phyloP scores from a whole-genome alignment of 2,329 filamentous ascomycete genomes.

The Paraphoma chrysanthemicola region DNA sequence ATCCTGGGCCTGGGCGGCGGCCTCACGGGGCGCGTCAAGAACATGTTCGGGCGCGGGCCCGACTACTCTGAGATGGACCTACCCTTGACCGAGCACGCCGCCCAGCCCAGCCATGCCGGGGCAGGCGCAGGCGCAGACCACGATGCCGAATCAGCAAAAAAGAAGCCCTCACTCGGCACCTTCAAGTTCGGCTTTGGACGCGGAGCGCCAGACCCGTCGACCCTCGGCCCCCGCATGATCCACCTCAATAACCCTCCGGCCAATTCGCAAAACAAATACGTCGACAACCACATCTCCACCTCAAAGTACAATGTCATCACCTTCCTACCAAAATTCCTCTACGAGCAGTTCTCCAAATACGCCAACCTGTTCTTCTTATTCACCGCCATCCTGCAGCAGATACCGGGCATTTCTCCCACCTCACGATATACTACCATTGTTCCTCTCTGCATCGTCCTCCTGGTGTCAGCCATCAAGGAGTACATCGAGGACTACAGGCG shows the following conservation, averaged over 20 bases:
- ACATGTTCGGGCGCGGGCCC: constrained; percentile 83
- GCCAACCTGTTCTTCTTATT: constrained; percentile 99
- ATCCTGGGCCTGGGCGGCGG: constrained; percentile 87
- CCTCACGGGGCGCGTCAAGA: constrained; percentile 85
- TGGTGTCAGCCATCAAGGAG: constrained; percentile 97
- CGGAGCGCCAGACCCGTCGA: constrained; percentile 85
- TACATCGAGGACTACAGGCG: constrained; percentile 91
- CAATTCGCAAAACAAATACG: constrained; percentile 86
- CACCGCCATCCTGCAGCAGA: constrained; percentile 92
- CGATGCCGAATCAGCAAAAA: constrained; percentile 39
- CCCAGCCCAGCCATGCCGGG: constrained; percentile 51
- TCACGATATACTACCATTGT: constrained; percentile 96
- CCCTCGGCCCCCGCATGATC: constrained; percentile 89
- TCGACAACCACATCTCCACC: constrained; percentile 96
- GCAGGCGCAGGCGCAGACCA: constrained; percentile 52
- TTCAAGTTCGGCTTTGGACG: constrained; percentile 94
- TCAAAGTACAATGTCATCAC: constrained; percentile 95
- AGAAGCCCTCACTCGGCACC: constrained; percentile 59
- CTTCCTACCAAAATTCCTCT: constrained; percentile 95
- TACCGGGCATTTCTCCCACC: constrained; percentile 91
- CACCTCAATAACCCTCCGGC: constrained; percentile 95
- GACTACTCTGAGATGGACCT: constrained; percentile 98
- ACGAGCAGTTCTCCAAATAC: constrained; percentile 99
- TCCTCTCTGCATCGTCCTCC: constrained; percentile 84
- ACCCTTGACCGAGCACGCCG: constrained; percentile 81